Percentiles rank a stretch among this genome's conserved stretches.
phyloP scores from a whole-genome alignment of 208 protist genomes.

The Leishmania lainsoni region DNA sequence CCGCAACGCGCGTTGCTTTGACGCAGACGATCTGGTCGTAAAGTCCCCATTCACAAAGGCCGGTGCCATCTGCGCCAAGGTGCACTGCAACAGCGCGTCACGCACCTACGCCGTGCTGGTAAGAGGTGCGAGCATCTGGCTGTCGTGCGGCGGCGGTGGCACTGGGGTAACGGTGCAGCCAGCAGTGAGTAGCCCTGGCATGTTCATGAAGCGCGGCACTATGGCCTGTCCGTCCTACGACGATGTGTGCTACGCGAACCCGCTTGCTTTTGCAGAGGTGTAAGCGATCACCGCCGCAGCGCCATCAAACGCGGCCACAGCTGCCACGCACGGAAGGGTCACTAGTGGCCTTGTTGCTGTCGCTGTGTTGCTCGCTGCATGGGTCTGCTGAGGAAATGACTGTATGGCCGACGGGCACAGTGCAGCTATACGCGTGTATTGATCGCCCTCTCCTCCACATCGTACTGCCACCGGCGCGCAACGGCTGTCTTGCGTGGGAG shows the following conservation, averaged over 20 bases:
- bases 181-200: slow-evolving; percentile 2
- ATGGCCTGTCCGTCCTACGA: slow-evolving; percentile 43
- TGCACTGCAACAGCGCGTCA: slow-evolving; percentile 21
- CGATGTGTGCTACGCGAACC: slow-evolving; percentile 42
- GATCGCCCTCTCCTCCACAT: neutral
- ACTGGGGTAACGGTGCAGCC: slow-evolving; percentile 11
- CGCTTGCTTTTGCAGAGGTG: slow-evolving; percentile 1
- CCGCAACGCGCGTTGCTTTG: slow-evolving; percentile 8
- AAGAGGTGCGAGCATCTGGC: slow-evolving; percentile 8
- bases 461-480: neutral
- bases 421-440: neutral
- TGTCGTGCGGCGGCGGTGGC: slow-evolving; percentile 19
- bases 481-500: neutral
- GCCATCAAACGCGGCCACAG: neutral
- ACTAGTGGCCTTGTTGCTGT: neutral
- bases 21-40: slow-evolving; percentile 3
- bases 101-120: slow-evolving; percentile 30
- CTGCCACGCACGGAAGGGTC: neutral
- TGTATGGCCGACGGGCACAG: neutral
- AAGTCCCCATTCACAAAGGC: neutral
- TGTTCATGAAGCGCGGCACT: slow-evolving; percentile 18
- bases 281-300: neutral
- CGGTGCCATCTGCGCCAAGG: slow-evolving; percentile 26
- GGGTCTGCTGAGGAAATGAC: neutral
- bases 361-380: neutral